phyloP scores from a whole-genome alignment of 495 filamentous ascomycete species.

The Neurospora sp. region DNA sequence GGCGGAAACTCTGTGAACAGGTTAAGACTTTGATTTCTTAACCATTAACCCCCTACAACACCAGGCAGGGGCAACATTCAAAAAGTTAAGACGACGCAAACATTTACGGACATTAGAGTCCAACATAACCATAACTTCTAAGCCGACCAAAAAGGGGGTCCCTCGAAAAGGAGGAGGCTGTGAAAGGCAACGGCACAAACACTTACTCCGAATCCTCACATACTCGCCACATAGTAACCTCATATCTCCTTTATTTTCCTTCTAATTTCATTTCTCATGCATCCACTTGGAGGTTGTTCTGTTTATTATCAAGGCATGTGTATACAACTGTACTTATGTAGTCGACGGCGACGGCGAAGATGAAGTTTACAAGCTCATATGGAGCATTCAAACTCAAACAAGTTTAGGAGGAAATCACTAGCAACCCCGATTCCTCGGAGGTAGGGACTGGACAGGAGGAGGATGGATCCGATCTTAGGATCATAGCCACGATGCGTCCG shows the following conservation, averaged over 20 bases:
- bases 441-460: neutral
- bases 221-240: neutral
- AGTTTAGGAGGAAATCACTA: neutral
- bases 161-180: neutral
- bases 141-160: neutral
- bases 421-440: neutral
- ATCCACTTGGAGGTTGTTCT: neutral
- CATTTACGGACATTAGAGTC: neutral
- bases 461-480: neutral
- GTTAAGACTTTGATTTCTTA: neutral
- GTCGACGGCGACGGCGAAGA: neutral
- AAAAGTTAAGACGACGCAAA: neutral
- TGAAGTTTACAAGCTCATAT: neutral
- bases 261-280: neutral
- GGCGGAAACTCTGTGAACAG: neutral
- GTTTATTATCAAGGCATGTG: neutral
- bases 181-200: neutral
- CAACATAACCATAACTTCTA: neutral
- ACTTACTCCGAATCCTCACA: neutral
- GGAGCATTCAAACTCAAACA: neutral
- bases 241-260: neutral
- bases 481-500: neutral
- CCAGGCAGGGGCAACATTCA: neutral
- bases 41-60: neutral
- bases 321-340: neutral